These are phyloP conservation scores for Petasospora fabianii DNA, from an alignment of 1,139 yeast genomes.

Conservation along the genomic window DNA sequence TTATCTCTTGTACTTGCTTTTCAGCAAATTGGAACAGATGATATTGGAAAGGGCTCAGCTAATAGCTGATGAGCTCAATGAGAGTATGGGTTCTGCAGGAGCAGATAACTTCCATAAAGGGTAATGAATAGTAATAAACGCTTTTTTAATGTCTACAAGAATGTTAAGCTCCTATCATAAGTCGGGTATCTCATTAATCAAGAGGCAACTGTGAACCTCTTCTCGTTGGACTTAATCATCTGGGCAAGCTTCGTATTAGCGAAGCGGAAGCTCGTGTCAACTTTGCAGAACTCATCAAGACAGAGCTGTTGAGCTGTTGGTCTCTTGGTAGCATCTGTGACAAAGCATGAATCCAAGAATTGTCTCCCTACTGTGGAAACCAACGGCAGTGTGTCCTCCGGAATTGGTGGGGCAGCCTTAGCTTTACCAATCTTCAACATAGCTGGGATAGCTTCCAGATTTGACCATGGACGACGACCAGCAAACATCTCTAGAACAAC, in stretches of 20 bases:
- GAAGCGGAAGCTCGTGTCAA: slow-evolving; percentile 52
- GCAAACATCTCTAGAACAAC: slow-evolving; percentile 94
- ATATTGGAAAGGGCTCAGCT: slow-evolving; percentile 7
- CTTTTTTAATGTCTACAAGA: too few species aligned
- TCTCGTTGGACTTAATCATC: slow-evolving; percentile 49
- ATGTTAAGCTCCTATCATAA: too few species aligned
- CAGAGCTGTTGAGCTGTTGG: slow-evolving; percentile 81
- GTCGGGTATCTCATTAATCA: too few species aligned
- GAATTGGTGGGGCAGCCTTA: slow-evolving; percentile 89
- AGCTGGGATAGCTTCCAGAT: slow-evolving; percentile 74
- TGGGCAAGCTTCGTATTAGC: slow-evolving; percentile 60
- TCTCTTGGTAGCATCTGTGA: slow-evolving; percentile 72
- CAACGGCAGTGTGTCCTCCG: slow-evolving; percentile 69
- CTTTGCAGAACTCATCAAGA: slow-evolving; percentile 56
- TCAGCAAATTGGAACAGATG: slow-evolving; percentile 23
- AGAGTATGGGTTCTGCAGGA: too few species aligned
- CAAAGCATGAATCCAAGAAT: slow-evolving; percentile 76
- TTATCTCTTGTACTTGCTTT: slow-evolving; percentile 42
- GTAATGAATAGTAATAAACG: too few species aligned
- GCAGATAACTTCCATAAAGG: too few species aligned
- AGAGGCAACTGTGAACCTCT: slow-evolving; percentile 25
- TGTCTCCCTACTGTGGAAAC: slow-evolving; percentile 63
- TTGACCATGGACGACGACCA: slow-evolving; percentile 81
- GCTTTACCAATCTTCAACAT: slow-evolving; percentile 68
- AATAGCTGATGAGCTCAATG: slow-evolving; percentile 1